Conservation (phyloP, 2,329 filamentous ascomycete species). For the Diaporthe aspalathi region DNA sequence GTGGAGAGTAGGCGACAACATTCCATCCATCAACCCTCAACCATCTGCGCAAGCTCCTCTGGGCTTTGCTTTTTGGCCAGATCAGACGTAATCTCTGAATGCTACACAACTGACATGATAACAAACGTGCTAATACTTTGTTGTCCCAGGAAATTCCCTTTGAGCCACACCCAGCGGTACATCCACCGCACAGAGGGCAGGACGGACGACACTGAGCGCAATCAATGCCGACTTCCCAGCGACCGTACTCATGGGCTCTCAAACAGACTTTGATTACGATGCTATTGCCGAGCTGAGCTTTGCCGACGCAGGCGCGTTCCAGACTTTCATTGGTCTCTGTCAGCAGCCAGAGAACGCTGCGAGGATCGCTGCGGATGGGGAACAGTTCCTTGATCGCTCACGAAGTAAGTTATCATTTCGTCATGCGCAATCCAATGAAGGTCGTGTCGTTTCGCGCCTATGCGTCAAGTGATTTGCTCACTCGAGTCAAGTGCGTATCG, state of each 20-base stretch:
- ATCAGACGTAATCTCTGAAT: not conserved
- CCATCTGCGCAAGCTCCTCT: not conserved
- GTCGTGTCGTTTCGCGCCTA: no score
- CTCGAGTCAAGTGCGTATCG: not conserved
- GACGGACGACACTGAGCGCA: constrained; percentile 30
- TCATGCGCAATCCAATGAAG: not conserved
- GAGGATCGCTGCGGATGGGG: constrained; percentile 39
- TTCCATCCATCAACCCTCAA: not conserved
- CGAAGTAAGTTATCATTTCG: constrained; percentile 23
- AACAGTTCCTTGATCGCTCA: constrained; percentile 35
- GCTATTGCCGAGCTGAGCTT: constrained; percentile 42
- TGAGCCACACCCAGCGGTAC: constrained; percentile 42
- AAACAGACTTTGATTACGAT: constrained; percentile 41
- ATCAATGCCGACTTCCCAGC: constrained; percentile 35
- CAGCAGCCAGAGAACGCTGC: constrained; percentile 42
- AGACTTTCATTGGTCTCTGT: constrained; percentile 40
- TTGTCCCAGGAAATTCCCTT: constrained; percentile 40
- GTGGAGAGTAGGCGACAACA: constrained; percentile 36
- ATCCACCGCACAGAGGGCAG: constrained; percentile 33
- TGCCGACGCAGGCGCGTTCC: constrained; percentile 41
- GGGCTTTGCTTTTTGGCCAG: no score
- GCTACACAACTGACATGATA: not conserved
- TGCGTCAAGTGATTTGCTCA: not conserved
- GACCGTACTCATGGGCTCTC: constrained; percentile 40
- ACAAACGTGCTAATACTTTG: not conserved